Percentiles rank a stretch among this genome's conserved stretches.
Conservation (phyloP, 2,329 filamentous ascomycete genomes). For the Hypoxylon sp. region DNA sequence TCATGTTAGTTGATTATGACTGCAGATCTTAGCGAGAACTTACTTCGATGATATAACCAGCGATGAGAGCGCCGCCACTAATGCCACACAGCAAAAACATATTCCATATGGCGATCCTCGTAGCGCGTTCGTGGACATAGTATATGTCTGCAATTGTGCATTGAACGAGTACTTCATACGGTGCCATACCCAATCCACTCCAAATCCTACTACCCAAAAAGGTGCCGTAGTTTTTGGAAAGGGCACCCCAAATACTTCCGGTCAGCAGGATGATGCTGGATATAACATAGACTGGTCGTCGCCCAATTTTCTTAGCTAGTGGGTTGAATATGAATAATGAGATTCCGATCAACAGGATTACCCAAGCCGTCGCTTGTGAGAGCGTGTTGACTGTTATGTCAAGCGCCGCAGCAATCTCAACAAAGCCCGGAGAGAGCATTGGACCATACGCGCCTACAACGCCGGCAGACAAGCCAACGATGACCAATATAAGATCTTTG, state of each 20-base stretch:
- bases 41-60: conserved; percentile 52
- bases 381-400: conserved; percentile 54
- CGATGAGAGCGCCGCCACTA: conserved; percentile 52
- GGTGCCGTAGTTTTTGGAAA: conserved; percentile 53
- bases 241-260: conserved; percentile 57
- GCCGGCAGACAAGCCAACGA: conserved; percentile 55
- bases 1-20: conserved; percentile 14
- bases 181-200: conserved; percentile 58
- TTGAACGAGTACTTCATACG: conserved; percentile 61
- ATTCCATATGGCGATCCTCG: conserved; percentile 53
- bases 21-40: conserved; percentile 1
- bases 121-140: conserved; percentile 57
- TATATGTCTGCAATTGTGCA: conserved; percentile 59
- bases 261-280: conserved; percentile 57
- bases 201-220: conserved; percentile 58
- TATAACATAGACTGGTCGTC: conserved; percentile 59
- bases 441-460: conserved; percentile 61
- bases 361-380: conserved; percentile 57
- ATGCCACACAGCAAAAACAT: conserved; percentile 53
- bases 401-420: conserved; percentile 54
- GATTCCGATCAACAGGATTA: conserved; percentile 57
- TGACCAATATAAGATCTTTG: conserved; percentile 56
- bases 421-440: conserved; percentile 60
- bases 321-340: conserved; percentile 61
- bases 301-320: conserved; percentile 59